These are phyloP conservation scores for Trypanosoma congolense DNA, from an alignment of 208 protist species.

Conservation along the genomic window DNA sequence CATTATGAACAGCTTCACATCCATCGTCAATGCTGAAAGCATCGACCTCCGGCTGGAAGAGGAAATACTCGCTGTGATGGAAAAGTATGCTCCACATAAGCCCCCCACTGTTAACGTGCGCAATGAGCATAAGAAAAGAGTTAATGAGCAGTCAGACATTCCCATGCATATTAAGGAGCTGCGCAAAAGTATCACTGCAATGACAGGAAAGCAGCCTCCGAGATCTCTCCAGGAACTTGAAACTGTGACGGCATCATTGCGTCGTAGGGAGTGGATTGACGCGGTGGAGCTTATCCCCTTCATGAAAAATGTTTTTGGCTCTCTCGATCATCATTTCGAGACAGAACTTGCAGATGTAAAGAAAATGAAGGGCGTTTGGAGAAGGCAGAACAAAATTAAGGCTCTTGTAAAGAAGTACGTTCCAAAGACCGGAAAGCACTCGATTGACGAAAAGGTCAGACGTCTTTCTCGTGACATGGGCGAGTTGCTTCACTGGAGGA, in stretches of 20 bases:
- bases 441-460: neutral
- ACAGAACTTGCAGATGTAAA: neutral
- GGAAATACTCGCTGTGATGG: constrained; percentile 4
- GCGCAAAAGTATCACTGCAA: neutral
- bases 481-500: neutral
- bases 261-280: neutral
- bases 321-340: neutral
- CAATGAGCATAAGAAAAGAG: neutral
- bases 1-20: neutral
- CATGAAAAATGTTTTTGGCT: neutral
- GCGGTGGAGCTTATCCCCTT: neutral
- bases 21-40: neutral
- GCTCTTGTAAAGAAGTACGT: neutral
- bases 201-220: neutral
- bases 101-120: neutral
- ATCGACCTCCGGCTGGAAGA: neutral
- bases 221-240: neutral
- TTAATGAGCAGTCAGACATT: no score
- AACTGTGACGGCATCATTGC: neutral
- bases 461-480: neutral
- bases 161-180: no score
- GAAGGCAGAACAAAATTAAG: neutral
- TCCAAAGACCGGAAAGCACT: neutral
- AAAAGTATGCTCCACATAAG: constrained; percentile 1
- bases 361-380: neutral